phyloP scores from a whole-genome alignment of 768 basidiomycete species.

The Mycena rosella region DNA sequence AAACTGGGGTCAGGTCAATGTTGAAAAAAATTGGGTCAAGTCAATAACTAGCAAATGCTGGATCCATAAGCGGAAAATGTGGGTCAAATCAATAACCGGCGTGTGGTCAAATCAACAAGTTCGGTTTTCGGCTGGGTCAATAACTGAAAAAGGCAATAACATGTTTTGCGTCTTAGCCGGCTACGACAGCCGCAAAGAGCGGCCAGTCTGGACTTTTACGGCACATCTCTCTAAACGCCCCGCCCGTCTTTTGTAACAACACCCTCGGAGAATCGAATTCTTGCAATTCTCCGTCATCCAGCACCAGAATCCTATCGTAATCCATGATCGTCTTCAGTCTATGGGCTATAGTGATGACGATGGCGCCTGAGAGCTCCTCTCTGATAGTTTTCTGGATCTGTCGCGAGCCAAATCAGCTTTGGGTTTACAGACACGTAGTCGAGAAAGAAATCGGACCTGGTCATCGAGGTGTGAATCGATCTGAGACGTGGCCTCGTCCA shows the following conservation, averaged over 20 bases:
- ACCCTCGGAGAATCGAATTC: conserved; percentile 79
- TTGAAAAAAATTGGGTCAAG: too few species aligned
- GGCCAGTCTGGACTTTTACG: conserved; percentile 69
- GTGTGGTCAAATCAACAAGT: too few species aligned
- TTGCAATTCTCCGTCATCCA: conserved; percentile 77
- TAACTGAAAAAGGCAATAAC: too few species aligned
- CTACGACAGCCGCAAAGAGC: conserved; percentile 45
- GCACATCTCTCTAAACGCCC: conserved; percentile 79
- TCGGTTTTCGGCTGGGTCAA: too few species aligned
- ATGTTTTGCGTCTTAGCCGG: too few species aligned
- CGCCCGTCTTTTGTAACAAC: conserved; percentile 65
- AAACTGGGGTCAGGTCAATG: too few species aligned
- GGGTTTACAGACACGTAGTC: background rate
- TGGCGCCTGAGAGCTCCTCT: conserved; percentile 76
- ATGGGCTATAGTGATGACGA: conserved; percentile 90
- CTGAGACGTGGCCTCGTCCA: conserved; percentile 86
- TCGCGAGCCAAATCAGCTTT: background rate
- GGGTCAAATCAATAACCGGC: too few species aligned
- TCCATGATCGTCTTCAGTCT: conserved; percentile 82
- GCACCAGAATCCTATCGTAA: conserved; percentile 80
- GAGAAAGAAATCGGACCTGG: conserved; percentile 54
- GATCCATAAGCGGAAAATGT: too few species aligned
- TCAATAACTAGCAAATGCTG: too few species aligned
- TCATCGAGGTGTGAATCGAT: conserved; percentile 81
- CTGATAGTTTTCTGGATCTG: conserved; percentile 82